Base-by-base conservation (phyloP, 1,284 basidiomycete genomes). In the Microbotryum scabiosae region DNA sequence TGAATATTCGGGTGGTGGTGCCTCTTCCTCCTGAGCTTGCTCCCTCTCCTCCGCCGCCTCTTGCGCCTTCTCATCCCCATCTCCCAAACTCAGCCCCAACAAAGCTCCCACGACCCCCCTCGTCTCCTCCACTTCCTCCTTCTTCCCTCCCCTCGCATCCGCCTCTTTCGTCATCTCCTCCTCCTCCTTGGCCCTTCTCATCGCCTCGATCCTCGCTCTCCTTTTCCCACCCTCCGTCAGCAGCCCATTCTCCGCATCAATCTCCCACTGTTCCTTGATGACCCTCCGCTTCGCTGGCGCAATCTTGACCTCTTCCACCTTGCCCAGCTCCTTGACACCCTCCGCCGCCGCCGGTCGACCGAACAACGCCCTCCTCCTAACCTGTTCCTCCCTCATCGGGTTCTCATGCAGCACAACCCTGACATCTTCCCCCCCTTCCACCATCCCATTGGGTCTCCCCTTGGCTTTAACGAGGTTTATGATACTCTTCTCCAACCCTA, bases 211-310 rank as follows among this genome's bases (percentile, higher is more conserved):
- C 7, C 59, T 60, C 2, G 63, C 63, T 20, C 54, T 51, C 4
- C 63, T 14, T n/a, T 57, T 36, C 14, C 59, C 60, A 1, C 57
- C 63, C 4, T 59, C 59, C 2, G 63, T 64, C 12, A 48, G 14
- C 20, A 64, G 21, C 10, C 63, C 63, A 20, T 56, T 50, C 1
- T 59, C 63, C 6, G 63, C 63, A 9, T 64, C 63, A 43, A 61
- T 20, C 21, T 64, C 63, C 63, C 63, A 64, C 3, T 28, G 50
- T 25, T 64, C 63, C 18, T 61, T 47, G 4, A 59, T 44, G 26
- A 64, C 63, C 12, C 51, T 53, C 4, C 46, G 23, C 18, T 56
- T 45, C 9, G 44, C 7, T 2, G 55, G 3, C 3, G 25, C 12
- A 8, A 44, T 20, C n/a, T 21, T n/a, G 30, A 20, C 18, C 50